phyloP scores from a whole-genome alignment of 345 rosid genomes.

The Salix purpurea region DNA sequence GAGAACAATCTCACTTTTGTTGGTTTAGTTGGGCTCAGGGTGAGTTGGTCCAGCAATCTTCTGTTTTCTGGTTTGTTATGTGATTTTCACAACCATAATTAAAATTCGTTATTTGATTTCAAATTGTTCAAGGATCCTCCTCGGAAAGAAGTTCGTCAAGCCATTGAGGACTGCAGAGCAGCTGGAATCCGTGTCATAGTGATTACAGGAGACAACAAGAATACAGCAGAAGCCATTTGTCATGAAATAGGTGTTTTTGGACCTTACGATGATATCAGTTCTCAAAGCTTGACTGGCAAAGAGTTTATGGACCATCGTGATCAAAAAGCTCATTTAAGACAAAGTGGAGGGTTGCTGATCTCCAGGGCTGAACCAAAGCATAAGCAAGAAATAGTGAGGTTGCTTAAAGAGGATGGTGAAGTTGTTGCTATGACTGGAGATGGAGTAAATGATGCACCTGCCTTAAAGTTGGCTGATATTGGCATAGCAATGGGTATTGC shows the following conservation, averaged over 20 bases:
- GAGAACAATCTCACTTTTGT: conserved; percentile 73
- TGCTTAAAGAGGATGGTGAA: conserved; percentile 97
- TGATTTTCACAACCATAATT: not conserved
- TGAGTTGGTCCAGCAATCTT: conserved; percentile 25
- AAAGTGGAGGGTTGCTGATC: conserved; percentile 75
- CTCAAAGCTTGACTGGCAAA: conserved; percentile 76
- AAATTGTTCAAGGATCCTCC: conserved; percentile 77
- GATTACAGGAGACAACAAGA: conserved; percentile 90
- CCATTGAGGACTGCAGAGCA: conserved; percentile 87
- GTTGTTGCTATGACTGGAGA: conserved; percentile 99
- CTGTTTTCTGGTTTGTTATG: not conserved
- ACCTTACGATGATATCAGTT: conserved; percentile 50
- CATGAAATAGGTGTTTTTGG: conserved; percentile 91
- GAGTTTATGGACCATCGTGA: conserved; percentile 61
- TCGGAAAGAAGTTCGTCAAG: conserved; percentile 86
- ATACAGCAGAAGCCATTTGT: conserved; percentile 95
- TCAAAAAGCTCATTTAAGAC: conserved; percentile 56
- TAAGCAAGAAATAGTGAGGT: conserved; percentile 94
- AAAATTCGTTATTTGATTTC: conserved; percentile 7
- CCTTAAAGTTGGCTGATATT: conserved; percentile 92
- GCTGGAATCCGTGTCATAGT: conserved; percentile 99
- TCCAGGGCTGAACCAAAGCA: conserved; percentile 98
- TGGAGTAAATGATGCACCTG: conserved; percentile 98
- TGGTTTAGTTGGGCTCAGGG: conserved; percentile 88
- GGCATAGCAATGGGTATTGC: conserved; percentile 98